Evolutionary conservation across 2,329 filamentous ascomycete genomes (phyloP), one percentile per base, ranked within the genome.

Genomic region (Paecilomyces variotii): DNA sequence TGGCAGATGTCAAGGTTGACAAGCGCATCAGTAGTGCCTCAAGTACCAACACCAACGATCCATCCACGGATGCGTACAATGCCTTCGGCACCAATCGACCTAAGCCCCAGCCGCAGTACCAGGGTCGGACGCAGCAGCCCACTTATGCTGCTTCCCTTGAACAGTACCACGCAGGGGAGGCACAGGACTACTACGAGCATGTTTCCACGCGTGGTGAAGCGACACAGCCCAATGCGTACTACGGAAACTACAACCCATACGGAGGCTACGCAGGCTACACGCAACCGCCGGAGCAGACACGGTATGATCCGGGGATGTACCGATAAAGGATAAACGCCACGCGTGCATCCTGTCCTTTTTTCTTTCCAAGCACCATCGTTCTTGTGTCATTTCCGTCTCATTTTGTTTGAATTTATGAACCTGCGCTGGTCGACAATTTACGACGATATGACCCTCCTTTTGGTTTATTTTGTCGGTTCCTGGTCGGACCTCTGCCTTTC

Each of bases 1-100:
- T 59, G 34, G 27, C 52, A 56, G 73, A 77, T 57, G 63, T 72
- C 49, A 78, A 77, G 59, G 55, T 72, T 62, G 64, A 70, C 32
- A 62, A 71, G 50, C 62, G 65, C 27, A 62, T 58, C 30, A 64
- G 61, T 53, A 65, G 64, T 58, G 55, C 57, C 55, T 28, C 27
- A 30, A 58, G 54, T 35, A 56, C 45, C 35, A 59, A 11, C 52
- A 32, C 50, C 35, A 56, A 57, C 49, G 30, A 34, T 54, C 54
- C 55, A 2, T 51, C 34, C 32, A 28, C 39, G 5, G 57, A 58
- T 45, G 57, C 60, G 6, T 61, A 56, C 32, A 63, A 59, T 50
- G 61, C 61, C 7, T 51, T 63, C 52, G 62, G 59, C 25, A 59
- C 59, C 6, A 56, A 57, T 25, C 61, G 57, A 9, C 61, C 45